Evolutionary conservation across 768 basidiomycete genomes (phyloP).

Genomic region (Auricularia heimuer): DNA sequence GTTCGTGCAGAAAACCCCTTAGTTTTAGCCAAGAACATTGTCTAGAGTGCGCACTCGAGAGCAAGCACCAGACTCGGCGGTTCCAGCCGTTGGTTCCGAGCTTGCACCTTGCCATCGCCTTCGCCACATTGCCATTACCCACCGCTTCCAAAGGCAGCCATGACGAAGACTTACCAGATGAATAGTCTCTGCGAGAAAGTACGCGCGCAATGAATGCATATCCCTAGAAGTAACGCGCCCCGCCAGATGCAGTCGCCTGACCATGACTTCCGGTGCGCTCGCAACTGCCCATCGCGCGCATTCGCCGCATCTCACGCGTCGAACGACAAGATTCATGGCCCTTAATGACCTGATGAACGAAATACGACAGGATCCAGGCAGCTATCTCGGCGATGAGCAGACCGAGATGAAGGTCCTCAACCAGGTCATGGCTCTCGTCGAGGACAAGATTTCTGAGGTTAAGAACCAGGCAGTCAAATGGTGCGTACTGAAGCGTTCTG

Average conservation of each 20-base stretch:
- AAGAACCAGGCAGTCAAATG: slow-evolving; percentile 97
- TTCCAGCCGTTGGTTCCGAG: too few relatives aligned
- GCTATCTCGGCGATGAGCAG: slow-evolving; percentile 74
- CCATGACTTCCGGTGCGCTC: slow-evolving; percentile 73
- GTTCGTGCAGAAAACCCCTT: too few relatives aligned
- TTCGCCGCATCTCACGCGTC: slow-evolving; percentile 8
- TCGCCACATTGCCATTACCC: too few relatives aligned
- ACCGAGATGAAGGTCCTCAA: slow-evolving; percentile 78
- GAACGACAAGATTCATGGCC: slow-evolving; percentile 74
- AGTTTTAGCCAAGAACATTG: too few relatives aligned
- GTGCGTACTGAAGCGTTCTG: slow-evolving; percentile 32
- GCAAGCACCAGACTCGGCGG: too few relatives aligned
- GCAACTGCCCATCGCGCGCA: slow-evolving; percentile 10
- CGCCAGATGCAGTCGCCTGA: slow-evolving; percentile 79
- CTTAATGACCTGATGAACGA: slow-evolving; percentile 89
- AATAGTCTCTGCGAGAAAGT: slow-evolving; percentile 79
- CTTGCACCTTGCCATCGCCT: too few relatives aligned
- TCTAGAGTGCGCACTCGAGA: too few relatives aligned
- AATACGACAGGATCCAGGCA: slow-evolving; percentile 65
- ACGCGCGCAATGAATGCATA: slow-evolving; percentile 4
- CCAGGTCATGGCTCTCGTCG: slow-evolving; percentile 76
- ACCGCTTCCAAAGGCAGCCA: too few relatives aligned
- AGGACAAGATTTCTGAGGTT: slow-evolving; percentile 95
- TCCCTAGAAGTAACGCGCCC: neutral
- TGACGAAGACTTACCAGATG: slow-evolving; percentile 59